A percentile compares a stretch with the other conserved stretches of the same genome.
Evolutionary conservation across 2,329 filamentous ascomycete species (phyloP).

Genomic region (Aspergillus sp.): DNA sequence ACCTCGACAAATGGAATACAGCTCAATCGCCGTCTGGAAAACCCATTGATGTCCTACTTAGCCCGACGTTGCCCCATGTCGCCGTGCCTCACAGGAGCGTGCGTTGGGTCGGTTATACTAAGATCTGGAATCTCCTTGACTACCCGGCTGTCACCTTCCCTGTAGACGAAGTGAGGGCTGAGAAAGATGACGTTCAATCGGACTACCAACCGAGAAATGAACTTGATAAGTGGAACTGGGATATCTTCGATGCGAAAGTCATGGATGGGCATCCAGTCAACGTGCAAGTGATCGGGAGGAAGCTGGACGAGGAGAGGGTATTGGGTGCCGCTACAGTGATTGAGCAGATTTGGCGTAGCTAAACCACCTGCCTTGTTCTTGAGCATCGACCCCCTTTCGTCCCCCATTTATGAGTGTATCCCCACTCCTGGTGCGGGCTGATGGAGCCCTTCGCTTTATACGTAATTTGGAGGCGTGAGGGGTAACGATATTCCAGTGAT

Average conservation of each 20-base stretch:
- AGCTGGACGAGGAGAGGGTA: conserved; percentile 57
- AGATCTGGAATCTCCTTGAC: conserved; percentile 63
- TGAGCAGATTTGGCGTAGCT: conserved; percentile 25
- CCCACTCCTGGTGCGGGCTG: neutral
- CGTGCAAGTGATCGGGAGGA: conserved; percentile 54
- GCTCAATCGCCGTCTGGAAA: conserved; percentile 47
- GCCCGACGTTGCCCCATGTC: conserved; percentile 61
- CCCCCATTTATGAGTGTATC: conserved; percentile 2
- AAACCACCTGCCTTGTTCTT: neutral
- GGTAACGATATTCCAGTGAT: neutral
- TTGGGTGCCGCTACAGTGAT: conserved; percentile 43
- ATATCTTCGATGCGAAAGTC: conserved; percentile 45
- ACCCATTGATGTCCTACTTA: conserved; percentile 56
- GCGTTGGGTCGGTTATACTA: conserved; percentile 58
- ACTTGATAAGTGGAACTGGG: conserved; percentile 54
- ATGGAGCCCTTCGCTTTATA: neutral
- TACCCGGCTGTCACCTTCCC: conserved; percentile 61
- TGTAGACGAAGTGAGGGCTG: conserved; percentile 47
- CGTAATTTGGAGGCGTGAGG: neutral
- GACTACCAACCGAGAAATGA: conserved; percentile 50
- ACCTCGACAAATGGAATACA: conserved; percentile 59
- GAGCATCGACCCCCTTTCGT: neutral
- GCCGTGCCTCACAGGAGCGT: conserved; percentile 48
- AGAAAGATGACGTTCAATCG: conserved; percentile 38
- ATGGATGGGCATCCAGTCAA: conserved; percentile 51